Evolutionary conservation across 2,329 filamentous ascomycete species (phyloP), one percentile per base, ranked within the genome.

Genomic region (Phoma sp.): DNA sequence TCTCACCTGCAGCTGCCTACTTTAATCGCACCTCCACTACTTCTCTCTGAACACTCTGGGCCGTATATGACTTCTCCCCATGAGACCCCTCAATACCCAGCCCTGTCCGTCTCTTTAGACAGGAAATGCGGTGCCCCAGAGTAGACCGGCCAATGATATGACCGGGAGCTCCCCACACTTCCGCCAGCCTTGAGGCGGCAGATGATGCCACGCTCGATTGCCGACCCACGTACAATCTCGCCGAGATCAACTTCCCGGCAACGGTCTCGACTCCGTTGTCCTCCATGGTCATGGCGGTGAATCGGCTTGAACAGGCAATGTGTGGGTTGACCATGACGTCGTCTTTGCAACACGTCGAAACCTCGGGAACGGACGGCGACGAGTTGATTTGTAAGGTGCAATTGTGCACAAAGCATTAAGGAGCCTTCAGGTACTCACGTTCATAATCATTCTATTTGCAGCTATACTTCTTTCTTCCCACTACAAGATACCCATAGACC

Each of bases 371-470:
- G 17, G 45, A 55, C 51, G 45, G 43, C 46, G 22, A 38, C 2
- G 24, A 19, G n/a, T 47, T 55, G 52, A 55, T 55, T 55, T 55
- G 52, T 55, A 55, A 55, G 41, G 32, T 46, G 43, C 37, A 46
- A 45, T 45, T 45, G 39, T 50, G 43, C 7, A 24, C 24, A 22
- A 19, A 9, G 1, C 24, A 7, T 39, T 41, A 46, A 41, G 22
- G 15, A 31, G 27, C 29, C 15, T 8, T 12, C 2, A 7, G 27
- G 6, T 3, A 21, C n/a, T 22, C n/a, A 9, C 8, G 36, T 10
- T 38, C 9, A 17, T 6, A 52, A 4, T 21, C 15, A 15, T 15
- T 27, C 12, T 19, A 25, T 22, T 10, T 25, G 8, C 24, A 8
- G 15, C 8, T 17, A 37, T 15, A 2, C 29, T 27, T n/a, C 17